Evolutionary conservation across 2,329 filamentous ascomycete species (phyloP).

Genomic region (Mycosphaerella arachidis): DNA sequence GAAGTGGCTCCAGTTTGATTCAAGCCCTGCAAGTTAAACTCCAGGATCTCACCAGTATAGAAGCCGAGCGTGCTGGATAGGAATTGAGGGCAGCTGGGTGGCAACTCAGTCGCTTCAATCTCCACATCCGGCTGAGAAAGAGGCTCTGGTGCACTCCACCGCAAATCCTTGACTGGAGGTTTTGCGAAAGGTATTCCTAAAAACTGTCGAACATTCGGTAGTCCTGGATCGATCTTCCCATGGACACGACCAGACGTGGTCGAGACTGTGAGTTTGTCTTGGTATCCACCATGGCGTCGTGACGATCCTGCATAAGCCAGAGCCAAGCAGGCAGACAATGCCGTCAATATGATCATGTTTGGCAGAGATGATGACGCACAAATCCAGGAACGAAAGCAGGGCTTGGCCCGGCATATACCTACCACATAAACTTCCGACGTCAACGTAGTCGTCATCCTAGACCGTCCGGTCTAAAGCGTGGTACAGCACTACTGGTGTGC

Average conservation of each 20-base stretch:
- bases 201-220: constrained; percentile 27
- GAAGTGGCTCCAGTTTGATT: constrained; percentile 27
- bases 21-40: constrained; percentile 30
- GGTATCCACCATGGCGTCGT: background rate
- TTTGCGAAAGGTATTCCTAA: constrained; percentile 36
- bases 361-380: background rate
- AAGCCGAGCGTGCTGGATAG: constrained; percentile 18
- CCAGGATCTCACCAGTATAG: constrained; percentile 26
- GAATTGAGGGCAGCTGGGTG: constrained; percentile 28
- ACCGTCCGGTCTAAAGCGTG: background rate
- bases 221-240: constrained; percentile 8
- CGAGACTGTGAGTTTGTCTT: constrained; percentile 2
- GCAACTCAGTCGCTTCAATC: constrained; percentile 24
- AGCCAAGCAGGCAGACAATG: background rate
- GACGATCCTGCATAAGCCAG: background rate
- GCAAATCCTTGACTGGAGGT: constrained; percentile 32
- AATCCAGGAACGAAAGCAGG: background rate
- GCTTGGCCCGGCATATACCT: background rate
- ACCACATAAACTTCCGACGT: background rate
- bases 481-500: background rate
- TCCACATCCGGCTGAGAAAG: constrained; percentile 19
- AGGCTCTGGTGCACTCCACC: constrained; percentile 31
- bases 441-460: background rate
- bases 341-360: background rate
- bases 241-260: constrained; percentile 8